A percentile compares a stretch with the other conserved stretches of the same genome.
Conservation (phyloP, 805 yeast genomes). For the Danielozyma ontarioensis region DNA sequence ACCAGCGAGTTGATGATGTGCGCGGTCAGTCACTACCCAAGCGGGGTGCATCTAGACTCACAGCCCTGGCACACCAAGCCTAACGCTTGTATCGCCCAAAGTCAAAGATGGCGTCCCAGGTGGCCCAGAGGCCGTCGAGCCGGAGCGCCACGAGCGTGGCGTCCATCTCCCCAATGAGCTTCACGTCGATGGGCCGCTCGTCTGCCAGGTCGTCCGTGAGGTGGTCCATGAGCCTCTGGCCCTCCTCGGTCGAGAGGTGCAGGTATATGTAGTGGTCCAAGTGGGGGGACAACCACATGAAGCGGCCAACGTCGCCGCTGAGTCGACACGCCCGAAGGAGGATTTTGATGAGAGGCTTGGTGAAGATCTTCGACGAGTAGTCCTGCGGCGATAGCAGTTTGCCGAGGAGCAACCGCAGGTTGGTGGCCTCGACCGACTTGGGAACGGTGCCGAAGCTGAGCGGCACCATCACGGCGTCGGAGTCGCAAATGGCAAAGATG, state of each 20-base stretch:
- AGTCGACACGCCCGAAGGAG: constrained; percentile 17
- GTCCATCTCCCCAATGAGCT: constrained; percentile 14
- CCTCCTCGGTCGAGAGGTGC: constrained; percentile 1
- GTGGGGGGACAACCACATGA: constrained; percentile 33
- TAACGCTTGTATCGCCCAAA: no score
- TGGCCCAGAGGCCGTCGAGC: constrained; percentile 22
- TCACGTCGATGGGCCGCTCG: constrained; percentile 9
- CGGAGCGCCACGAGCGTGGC: constrained; percentile 16
- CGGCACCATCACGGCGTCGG: constrained; percentile 2
- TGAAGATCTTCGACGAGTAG: constrained; percentile 14
- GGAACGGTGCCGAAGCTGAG: constrained; percentile 4
- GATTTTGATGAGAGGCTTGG: constrained; percentile 15
- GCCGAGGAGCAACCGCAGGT: constrained; percentile 9
- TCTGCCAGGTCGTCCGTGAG: constrained; percentile 4
- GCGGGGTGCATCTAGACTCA: no score
- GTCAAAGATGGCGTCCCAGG: constrained; percentile 14
- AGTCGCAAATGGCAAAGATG: constrained; percentile 14
- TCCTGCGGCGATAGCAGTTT: constrained; percentile 7
- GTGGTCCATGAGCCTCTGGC: constrained; percentile 3
- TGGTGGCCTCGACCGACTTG: neutral
- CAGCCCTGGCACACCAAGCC: no score
- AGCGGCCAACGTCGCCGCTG: constrained; percentile 27
- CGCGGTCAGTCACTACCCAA: no score
- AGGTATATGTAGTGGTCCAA: constrained; percentile 17
- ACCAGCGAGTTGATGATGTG: no score